Base-by-base conservation (phyloP, 352 stramenopile genomes). In the Plasmopara viticola region DNA sequence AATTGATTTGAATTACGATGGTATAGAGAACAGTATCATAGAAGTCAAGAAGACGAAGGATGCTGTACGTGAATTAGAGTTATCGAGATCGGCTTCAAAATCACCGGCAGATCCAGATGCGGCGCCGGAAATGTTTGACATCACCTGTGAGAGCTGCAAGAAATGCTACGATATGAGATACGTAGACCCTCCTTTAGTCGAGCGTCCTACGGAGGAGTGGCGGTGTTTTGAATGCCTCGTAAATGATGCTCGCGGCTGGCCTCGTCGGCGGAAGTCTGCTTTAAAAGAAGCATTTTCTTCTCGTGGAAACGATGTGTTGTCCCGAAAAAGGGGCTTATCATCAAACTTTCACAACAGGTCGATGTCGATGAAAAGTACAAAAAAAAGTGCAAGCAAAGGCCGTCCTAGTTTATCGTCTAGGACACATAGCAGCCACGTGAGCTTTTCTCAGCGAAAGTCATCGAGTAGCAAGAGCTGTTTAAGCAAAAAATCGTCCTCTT, bases 181-280 rank as follows among this genome's bases (percentile, higher is more conserved):
- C 51, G 39, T 94, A 29, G 84, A 94, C 20, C 84, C 84, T 52
- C 84, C 84, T 2, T 68, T 94, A 12, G 68, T 83, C 9, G 74
- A 90, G 42, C 82, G 77, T 17, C 84, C 84, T 2, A 59, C 61
- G 14, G 84, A 83, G 37, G 84, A 92, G 38, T 94, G 84, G 84
- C 68, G 79, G 17, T 94, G 84, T 56, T 93, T 94, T 54, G 84
- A 94, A 51, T 94, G 84, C 42, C 72, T 94, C 7, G 84, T 94
- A 17, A 94, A 94, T 45, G 82, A 92, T 58, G 80, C 79, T 41
- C 70, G 82, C 3, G 84, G 84, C 0, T 94, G 84, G 84, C 84
- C 84, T 44, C 74, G 79, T 48, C 72, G 67, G 29, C 73, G 58
- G 17, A 71, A 86, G 35, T 57, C 63, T 45, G 55, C 50, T 15